Conservation (phyloP, 805 yeast genomes). For the Vanderwaltozyma polyspora region DNA sequence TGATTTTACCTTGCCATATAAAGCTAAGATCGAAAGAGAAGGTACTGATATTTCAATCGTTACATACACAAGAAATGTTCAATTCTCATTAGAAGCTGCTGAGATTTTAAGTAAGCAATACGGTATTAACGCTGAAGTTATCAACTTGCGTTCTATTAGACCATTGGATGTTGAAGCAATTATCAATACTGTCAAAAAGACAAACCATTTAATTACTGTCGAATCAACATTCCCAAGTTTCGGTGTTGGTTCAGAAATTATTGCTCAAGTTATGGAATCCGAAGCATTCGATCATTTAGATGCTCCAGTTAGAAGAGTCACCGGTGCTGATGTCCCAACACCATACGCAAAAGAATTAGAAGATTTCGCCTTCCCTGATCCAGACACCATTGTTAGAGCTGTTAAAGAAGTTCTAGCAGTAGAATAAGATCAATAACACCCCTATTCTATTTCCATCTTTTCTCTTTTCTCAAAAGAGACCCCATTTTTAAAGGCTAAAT, state of each 20-base stretch:
- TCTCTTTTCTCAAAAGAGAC: too few relatives aligned
- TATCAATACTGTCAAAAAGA: slow-evolving; percentile 83
- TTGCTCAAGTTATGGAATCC: slow-evolving; percentile 96
- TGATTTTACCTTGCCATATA: slow-evolving; percentile 83
- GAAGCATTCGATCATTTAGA: slow-evolving; percentile 97
- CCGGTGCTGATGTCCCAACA: slow-evolving; percentile 99
- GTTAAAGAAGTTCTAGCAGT: slow-evolving; percentile 67
- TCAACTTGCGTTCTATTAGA: slow-evolving; percentile 93
- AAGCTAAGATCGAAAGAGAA: slow-evolving; percentile 88
- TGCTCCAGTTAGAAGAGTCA: slow-evolving; percentile 96
- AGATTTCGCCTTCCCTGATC: slow-evolving; percentile 98
- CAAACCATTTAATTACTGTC: slow-evolving; percentile 90
- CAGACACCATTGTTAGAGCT: slow-evolving; percentile 80
- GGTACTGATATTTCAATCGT: slow-evolving; percentile 87
- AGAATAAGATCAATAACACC: slow-evolving; percentile 29
- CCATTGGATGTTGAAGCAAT: slow-evolving; percentile 88
- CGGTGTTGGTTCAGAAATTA: slow-evolving; percentile 97
- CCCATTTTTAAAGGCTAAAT: too few relatives aligned
- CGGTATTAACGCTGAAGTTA: slow-evolving; percentile 84
- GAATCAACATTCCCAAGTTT: slow-evolving; percentile 97
- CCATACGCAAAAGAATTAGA: slow-evolving; percentile 95
- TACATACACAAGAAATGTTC: slow-evolving; percentile 86
- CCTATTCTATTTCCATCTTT: too few relatives aligned
- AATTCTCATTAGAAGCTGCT: slow-evolving; percentile 82
- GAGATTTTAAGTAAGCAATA: slow-evolving; percentile 70